Evolutionary conservation across 306 rosid species (phyloP), one percentile per base, ranked within the genome.

Genomic region (Vigna hirtella): DNA sequence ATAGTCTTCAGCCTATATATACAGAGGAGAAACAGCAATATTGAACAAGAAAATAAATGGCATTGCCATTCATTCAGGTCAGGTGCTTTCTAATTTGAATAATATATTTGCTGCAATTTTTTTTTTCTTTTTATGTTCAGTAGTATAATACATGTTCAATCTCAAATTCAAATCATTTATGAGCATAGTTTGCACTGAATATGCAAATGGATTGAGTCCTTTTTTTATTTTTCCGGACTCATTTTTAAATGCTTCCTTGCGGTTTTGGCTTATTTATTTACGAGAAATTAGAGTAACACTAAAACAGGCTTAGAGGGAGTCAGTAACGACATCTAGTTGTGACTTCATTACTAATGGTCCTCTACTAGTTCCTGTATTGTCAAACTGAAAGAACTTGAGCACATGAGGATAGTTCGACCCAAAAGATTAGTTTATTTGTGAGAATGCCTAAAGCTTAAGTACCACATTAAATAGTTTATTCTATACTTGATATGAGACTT

Each of bases 1-100:
- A 79, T 83, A 20, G 66, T 63, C 88, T 62, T 67, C 73, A 66
- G 65, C 72, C 83, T 58, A 62, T 62, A 62, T 62, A 83, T 71
- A 80, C 74, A 45, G 57, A 83, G 43, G 20, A 78, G 59, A 20
- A 79, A 59, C 74, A 22, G 64, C 76, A 34, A 62, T 66, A 40
- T 9, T 48, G 42, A 66, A 74, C 49, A 63, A 48, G 38, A 63
- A 43, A 73, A 67, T 62, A 59, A 24, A n/a, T 72, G 61, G 6
- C 71, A 58, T 18, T 40, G 13, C 43, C 6, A 50, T 63, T 79
- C 80, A 36, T 36, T 77, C 43, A 73, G 83, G 82, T 70, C 40
- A 61, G 85, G 82, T 70, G 30, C 28, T 72, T 62, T 63, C 67
- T 42, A 70, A 62, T 74, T 78, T 65, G 12, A 79, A 61, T 63